Evolutionary conservation across 23 red algal genomes (phyloP).

Genomic region (Gracilaria domingensis): DNA sequence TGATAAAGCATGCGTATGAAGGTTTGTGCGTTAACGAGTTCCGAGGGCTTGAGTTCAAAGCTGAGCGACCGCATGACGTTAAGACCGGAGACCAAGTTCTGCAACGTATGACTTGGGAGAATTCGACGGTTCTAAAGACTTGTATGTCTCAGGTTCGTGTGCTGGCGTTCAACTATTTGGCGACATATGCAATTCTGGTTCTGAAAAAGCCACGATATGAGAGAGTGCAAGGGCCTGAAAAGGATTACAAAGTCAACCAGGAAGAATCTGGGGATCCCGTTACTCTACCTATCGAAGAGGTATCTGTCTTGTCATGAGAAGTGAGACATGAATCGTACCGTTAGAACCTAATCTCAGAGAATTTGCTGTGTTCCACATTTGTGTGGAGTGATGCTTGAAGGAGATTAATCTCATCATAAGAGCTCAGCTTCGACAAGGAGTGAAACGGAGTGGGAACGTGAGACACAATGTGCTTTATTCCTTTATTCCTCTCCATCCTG

Average conservation of each 20-base stretch:
- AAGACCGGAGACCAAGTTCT: slow-evolving; percentile 77
- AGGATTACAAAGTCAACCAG: not conserved
- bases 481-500: too few relatives aligned
- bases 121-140: slow-evolving; percentile 57
- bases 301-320: not conserved
- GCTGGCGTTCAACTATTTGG: slow-evolving; percentile 76
- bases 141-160: slow-evolving; percentile 51
- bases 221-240: slow-evolving; percentile 11
- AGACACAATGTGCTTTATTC: not conserved
- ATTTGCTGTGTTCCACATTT: too few relatives aligned
- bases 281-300: not conserved
- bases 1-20: slow-evolving; percentile 90
- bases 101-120: slow-evolving; percentile 60
- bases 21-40: slow-evolving; percentile 87
- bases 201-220: slow-evolving; percentile 72
- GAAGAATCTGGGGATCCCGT: not conserved
- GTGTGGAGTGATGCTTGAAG: too few relatives aligned
- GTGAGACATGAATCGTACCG: too few relatives aligned
- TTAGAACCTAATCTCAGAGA: too few relatives aligned
- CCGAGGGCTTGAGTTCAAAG: slow-evolving; percentile 75
- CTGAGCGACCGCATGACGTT: slow-evolving; percentile 57
- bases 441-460: too few relatives aligned
- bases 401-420: too few relatives aligned
- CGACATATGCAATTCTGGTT: slow-evolving; percentile 69
- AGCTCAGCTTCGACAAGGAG: too few relatives aligned